These are phyloP conservation scores for Chamaenerion angustifolium DNA, from an alignment of 345 rosid species.

Conservation along the genomic window DNA sequence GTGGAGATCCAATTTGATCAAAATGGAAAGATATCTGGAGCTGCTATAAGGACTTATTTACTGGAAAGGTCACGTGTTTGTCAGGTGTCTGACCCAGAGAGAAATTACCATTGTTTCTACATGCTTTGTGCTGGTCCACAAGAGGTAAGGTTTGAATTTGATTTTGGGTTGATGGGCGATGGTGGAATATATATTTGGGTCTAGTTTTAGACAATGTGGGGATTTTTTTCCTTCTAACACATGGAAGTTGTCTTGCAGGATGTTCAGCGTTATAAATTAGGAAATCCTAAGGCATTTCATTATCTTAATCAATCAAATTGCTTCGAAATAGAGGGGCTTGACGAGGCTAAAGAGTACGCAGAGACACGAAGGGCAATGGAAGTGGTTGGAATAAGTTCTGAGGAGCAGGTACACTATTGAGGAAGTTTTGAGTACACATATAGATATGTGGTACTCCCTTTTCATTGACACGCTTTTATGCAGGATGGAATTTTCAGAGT, in stretches of 20 bases:
- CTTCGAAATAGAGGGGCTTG: constrained; percentile 55
- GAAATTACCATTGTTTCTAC: constrained; percentile 97
- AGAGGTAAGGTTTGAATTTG: constrained; percentile 33
- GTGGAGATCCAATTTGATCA: constrained; percentile 95
- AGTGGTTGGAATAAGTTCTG: constrained; percentile 68
- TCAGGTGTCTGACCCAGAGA: constrained; percentile 97
- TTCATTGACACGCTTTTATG: constrained; percentile 5
- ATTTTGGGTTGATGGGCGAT: too few species aligned
- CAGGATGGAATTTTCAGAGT: constrained; percentile 84
- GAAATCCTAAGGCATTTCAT: constrained; percentile 68
- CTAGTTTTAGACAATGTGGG: too few species aligned
- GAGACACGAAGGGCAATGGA: constrained; percentile 91
- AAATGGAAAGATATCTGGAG: constrained; percentile 84
- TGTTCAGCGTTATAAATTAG: constrained; percentile 58
- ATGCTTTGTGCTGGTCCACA: constrained; percentile 97
- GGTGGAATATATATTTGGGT: too few species aligned
- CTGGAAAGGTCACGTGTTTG: constrained; percentile 98
- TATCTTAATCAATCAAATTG: constrained; percentile 91
- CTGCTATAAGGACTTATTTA: constrained; percentile 94
- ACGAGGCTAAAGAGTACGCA: constrained; percentile 66
- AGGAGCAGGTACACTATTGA: constrained; percentile 55
- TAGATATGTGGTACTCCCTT: constrained; percentile 3
- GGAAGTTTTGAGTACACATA: constrained; percentile 6
- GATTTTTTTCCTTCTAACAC: not conserved
- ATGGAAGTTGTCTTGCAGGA: constrained; percentile 37